phyloP scores from a whole-genome alignment of 345 rosid genomes.

The Salix dunnii region DNA sequence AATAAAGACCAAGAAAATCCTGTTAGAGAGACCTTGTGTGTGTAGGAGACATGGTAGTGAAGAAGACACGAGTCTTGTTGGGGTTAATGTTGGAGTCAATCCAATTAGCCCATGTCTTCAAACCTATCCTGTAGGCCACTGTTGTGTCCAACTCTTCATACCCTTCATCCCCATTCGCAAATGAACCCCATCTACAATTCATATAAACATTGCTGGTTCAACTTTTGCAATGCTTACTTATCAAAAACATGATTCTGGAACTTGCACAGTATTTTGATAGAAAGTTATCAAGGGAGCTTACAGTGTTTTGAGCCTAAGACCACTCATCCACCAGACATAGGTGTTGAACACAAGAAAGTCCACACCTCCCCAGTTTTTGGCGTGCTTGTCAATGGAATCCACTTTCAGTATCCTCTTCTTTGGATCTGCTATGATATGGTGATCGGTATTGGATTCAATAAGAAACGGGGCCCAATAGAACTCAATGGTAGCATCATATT shows the following conservation, averaged over 20 bases:
- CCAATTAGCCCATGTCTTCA: constrained; percentile 53
- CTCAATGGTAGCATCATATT: constrained; percentile 27
- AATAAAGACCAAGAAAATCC: neutral
- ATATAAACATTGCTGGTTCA: neutral
- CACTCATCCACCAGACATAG: constrained; percentile 38
- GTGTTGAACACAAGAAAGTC: constrained; percentile 30
- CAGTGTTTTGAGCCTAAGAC: constrained; percentile 22
- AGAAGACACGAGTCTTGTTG: constrained; percentile 41
- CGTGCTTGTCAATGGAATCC: constrained; percentile 24
- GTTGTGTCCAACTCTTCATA: constrained; percentile 32
- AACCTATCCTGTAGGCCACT: constrained; percentile 34
- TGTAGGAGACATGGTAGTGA: constrained; percentile 43
- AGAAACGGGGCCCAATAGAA: constrained; percentile 32
- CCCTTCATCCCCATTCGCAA: constrained; percentile 34
- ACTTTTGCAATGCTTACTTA: neutral
- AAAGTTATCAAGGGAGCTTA: neutral
- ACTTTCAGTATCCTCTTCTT: constrained; percentile 31
- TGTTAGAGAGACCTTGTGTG: constrained; percentile 25
- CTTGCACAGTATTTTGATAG: neutral
- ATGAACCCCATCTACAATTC: constrained; percentile 39
- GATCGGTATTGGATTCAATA: constrained; percentile 27
- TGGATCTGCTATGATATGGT: constrained; percentile 19
- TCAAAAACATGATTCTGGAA: neutral
- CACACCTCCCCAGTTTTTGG: constrained; percentile 26
- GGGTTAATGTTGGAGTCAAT: constrained; percentile 35